Evolutionary conservation across 495 filamentous ascomycete genomes (phyloP), one percentile per base, ranked within the genome.

Genomic region (Clavariopsis aquatica): DNA sequence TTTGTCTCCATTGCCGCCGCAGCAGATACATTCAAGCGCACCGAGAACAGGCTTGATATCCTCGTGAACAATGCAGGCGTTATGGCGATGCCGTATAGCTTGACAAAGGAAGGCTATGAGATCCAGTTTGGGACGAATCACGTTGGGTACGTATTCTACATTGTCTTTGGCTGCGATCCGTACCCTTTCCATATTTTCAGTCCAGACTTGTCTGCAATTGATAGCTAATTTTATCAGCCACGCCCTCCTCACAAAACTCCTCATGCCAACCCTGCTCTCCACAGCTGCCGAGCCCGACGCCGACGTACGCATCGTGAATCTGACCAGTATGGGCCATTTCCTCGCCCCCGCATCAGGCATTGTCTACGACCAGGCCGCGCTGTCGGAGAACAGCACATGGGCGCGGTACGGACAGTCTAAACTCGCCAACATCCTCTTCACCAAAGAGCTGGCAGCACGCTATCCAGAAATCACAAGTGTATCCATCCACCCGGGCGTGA

Each of bases 121-220:
- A 74, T 80, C 46, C 85, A 88, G 61, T 77, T 90, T 23, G 85
- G 78, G 15, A 80, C 70, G 28, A 72, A 72, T 55, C 63, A 70
- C 63, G 63, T 72, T 46, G 66, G 70, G 36, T n/a, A n/a, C n/a
- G n/a, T n/a, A n/a, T n/a, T n/a, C n/a, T n/a, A n/a, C n/a, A n/a
- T n/a, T n/a, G n/a, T n/a, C n/a, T n/a, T n/a, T n/a, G n/a, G n/a
- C n/a, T n/a, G n/a, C n/a, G n/a, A n/a, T n/a, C n/a, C n/a, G n/a
- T n/a, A n/a, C n/a, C n/a, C n/a, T n/a, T n/a, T n/a, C n/a, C n/a
- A n/a, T n/a, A n/a, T n/a, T n/a, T n/a, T n/a, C n/a, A n/a, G n/a
- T n/a, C n/a, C n/a, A n/a, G n/a, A n/a, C n/a, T n/a, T n/a, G n/a
- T n/a, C n/a, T n/a, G n/a, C n/a, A n/a, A n/a, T n/a, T n/a, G n/a